phyloP scores from a whole-genome alignment of 139 green algal species.

The Chlorella sp. region DNA sequence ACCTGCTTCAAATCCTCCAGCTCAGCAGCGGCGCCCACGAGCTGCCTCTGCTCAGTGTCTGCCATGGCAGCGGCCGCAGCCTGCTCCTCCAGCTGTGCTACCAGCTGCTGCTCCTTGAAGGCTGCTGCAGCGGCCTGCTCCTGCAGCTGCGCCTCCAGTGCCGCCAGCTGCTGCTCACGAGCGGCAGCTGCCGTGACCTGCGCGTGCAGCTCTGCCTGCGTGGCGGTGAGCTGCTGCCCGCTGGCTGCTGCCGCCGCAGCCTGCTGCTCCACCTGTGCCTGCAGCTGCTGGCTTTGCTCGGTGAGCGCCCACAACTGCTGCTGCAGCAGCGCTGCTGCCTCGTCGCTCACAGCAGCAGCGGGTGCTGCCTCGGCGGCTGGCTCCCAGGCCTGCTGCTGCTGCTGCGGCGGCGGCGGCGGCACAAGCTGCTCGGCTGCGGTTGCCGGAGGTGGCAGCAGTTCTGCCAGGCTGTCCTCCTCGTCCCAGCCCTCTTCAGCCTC shows the following conservation, averaged over 20 bases:
- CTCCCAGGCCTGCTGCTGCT: not conserved
- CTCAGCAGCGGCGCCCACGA: slow-evolving; percentile 8
- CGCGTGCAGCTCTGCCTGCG: not conserved
- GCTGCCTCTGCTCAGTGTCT: slow-evolving; percentile 1
- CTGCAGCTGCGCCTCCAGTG: slow-evolving; percentile 15
- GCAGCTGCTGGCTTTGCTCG: slow-evolving; percentile 18
- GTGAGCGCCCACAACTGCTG: slow-evolving; percentile 13
- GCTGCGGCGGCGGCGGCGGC: not conserved
- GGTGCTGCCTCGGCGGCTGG: not conserved
- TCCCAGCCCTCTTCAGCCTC: slow-evolving; percentile 16
- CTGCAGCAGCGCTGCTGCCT: not conserved
- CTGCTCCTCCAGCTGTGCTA: slow-evolving; percentile 1
- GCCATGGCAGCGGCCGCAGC: not conserved
- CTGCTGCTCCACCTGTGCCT: not conserved
- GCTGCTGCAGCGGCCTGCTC: not conserved
- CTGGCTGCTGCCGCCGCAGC: not conserved
- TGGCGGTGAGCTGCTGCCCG: not conserved
- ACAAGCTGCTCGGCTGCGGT: not conserved
- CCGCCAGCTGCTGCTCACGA: not conserved
- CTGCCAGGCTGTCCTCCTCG: not conserved
- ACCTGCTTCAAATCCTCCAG: slow-evolving; percentile 8
- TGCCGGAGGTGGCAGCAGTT: not conserved
- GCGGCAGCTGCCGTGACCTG: not conserved
- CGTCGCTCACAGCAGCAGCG: not conserved
- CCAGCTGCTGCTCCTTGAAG: not conserved